phyloP scores from a whole-genome alignment of 148 eudicot genomes.

The Diospyros lotus region DNA sequence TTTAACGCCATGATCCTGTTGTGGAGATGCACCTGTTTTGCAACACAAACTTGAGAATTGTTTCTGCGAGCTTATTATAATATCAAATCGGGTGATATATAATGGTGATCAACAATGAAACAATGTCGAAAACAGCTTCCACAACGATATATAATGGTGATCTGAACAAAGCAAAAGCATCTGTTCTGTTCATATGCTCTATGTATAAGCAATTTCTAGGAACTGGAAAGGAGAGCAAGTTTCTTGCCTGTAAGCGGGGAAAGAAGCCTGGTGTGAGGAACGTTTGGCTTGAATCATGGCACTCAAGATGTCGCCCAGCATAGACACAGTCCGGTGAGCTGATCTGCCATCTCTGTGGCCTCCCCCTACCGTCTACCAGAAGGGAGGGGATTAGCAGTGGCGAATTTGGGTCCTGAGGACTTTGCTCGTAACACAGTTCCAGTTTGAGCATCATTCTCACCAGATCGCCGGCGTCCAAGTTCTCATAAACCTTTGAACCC shows the following conservation, averaged over 20 bases:
- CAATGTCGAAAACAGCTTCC: too few species aligned
- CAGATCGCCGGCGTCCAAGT: slow-evolving; percentile 55
- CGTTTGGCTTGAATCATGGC: slow-evolving; percentile 84
- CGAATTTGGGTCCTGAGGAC: slow-evolving; percentile 59
- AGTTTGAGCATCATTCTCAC: slow-evolving; percentile 78
- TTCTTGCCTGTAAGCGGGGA: slow-evolving; percentile 78
- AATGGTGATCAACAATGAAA: too few species aligned
- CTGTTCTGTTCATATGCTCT: too few species aligned
- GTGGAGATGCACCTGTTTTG: slow-evolving; percentile 71
- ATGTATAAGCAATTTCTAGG: background rate
- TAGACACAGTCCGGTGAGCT: slow-evolving; percentile 51
- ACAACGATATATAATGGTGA: too few species aligned
- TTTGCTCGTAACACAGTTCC: slow-evolving; percentile 74
- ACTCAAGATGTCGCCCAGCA: slow-evolving; percentile 79
- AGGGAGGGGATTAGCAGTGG: slow-evolving; percentile 55
- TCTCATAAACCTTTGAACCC: slow-evolving; percentile 59
- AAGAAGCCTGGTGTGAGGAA: slow-evolving; percentile 82
- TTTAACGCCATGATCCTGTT: slow-evolving; percentile 65
- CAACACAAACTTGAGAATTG: background rate
- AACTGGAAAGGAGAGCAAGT: background rate
- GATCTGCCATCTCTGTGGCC: slow-evolving; percentile 69
- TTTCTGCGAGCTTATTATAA: too few species aligned
- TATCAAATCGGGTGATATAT: too few species aligned
- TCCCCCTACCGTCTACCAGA: slow-evolving; percentile 75
- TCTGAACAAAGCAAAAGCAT: too few species aligned